A percentile compares a stretch with the other conserved stretches of the same genome.
These are phyloP conservation scores for Phytophthora europaea DNA, from an alignment of 352 stramenopile species.

Conservation along the genomic window DNA sequence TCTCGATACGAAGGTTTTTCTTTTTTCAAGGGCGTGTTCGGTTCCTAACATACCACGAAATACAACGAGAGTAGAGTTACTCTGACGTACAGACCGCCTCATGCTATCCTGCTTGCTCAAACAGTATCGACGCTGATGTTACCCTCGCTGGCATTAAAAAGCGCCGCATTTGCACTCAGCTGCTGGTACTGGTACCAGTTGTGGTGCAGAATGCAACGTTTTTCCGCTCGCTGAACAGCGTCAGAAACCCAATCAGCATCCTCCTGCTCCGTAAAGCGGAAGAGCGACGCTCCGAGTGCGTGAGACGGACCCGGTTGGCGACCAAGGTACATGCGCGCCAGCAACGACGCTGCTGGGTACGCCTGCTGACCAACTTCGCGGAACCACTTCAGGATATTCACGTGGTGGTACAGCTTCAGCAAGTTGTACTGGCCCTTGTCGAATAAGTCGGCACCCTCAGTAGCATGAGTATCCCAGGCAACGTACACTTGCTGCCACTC, in stretches of 20 bases:
- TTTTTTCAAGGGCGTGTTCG: no score
- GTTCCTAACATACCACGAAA: no score
- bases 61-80: neutral
- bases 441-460: conserved; percentile 38
- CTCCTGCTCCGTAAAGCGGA: conserved; percentile 35
- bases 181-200: conserved; percentile 46
- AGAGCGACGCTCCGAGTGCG: conserved; percentile 26
- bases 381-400: conserved; percentile 55
- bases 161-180: conserved; percentile 16
- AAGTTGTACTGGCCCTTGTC: conserved; percentile 56
- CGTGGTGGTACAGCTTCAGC: conserved; percentile 52
- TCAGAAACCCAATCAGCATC: conserved; percentile 18
- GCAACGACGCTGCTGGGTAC: conserved; percentile 39
- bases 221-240: conserved; percentile 27
- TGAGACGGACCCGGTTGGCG: conserved; percentile 22
- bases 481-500: conserved; percentile 50
- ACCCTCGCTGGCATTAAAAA: conserved; percentile 1
- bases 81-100: neutral
- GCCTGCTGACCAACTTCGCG: conserved; percentile 38
- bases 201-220: conserved; percentile 42
- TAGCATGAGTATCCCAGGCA: conserved; percentile 42
- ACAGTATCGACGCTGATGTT: conserved; percentile 2
- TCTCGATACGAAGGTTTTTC: no score
- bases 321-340: conserved; percentile 46
- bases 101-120: conserved; percentile 12